These are phyloP conservation scores for Neophaeococcomyces aloes DNA, from an alignment of 2,329 filamentous ascomycete species.

Conservation along the genomic window DNA sequence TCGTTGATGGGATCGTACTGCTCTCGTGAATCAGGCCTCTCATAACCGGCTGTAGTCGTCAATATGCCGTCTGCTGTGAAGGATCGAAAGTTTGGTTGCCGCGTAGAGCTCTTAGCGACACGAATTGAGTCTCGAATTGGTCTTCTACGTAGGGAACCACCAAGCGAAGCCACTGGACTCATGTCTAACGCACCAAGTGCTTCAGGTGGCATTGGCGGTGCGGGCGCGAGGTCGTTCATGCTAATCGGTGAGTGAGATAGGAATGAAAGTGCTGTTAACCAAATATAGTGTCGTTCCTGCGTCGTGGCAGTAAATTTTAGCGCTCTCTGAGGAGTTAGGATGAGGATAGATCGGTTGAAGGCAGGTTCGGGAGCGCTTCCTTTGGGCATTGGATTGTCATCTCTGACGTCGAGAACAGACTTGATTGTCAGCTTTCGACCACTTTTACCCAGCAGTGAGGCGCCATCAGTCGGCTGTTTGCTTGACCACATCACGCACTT, in stretches of 20 bases:
- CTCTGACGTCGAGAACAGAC: slow-evolving; percentile 92
- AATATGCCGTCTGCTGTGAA: slow-evolving; percentile 28
- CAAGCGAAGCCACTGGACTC: slow-evolving; percentile 27
- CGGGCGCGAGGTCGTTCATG: slow-evolving; percentile 59
- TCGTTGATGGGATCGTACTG: slow-evolving; percentile 28
- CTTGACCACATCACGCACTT: slow-evolving; percentile 95
- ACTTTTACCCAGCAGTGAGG: slow-evolving; percentile 82
- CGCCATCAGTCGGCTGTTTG: slow-evolving; percentile 84
- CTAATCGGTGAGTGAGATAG: slow-evolving; percentile 79
- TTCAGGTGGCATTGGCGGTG: slow-evolving; percentile 45
- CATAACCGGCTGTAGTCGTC: slow-evolving; percentile 20
- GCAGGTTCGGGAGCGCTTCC: slow-evolving; percentile 40
- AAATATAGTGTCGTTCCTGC: slow-evolving; percentile 81
- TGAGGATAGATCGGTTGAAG: slow-evolving; percentile 90
- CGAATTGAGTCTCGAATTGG: slow-evolving; percentile 81
- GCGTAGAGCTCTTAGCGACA: slow-evolving; percentile 54
- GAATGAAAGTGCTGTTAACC: slow-evolving; percentile 91
- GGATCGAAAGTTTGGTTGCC: slow-evolving; percentile 21
- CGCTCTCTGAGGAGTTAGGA: slow-evolving; percentile 83
- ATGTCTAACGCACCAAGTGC: slow-evolving; percentile 12
- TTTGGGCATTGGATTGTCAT: slow-evolving; percentile 76
- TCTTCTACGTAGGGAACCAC: slow-evolving; percentile 42
- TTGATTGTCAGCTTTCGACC: slow-evolving; percentile 89
- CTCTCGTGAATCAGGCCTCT: slow-evolving; percentile 12
- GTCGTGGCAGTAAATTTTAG: slow-evolving; percentile 85